Percentiles rank a stretch among this genome's conserved stretches.
Conservation (phyloP, 2,329 filamentous ascomycete species). For the Rosellinia necatrix region DNA sequence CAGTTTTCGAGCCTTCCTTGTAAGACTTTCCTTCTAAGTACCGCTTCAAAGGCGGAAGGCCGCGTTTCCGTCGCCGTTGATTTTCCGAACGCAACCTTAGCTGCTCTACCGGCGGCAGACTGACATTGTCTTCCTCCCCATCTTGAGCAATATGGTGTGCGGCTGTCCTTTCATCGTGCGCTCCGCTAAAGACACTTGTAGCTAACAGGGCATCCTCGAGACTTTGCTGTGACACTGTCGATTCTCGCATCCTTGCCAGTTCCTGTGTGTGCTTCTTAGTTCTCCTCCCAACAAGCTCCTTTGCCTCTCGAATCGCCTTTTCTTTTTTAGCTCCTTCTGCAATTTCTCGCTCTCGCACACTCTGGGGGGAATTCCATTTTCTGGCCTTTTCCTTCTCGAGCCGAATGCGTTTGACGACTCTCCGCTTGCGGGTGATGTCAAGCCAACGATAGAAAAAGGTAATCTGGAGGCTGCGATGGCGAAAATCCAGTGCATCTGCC, state of each 20-base stretch:
- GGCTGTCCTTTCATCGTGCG: conserved; percentile 36
- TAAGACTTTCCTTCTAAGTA: conserved; percentile 32
- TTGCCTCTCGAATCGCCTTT: conserved; percentile 30
- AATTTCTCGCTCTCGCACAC: conserved; percentile 35
- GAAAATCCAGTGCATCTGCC: conserved; percentile 54
- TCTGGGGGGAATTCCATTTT: conserved; percentile 46
- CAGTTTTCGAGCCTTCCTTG: conserved; percentile 40
- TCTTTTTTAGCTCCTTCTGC: conserved; percentile 31
- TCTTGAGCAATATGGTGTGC: conserved; percentile 33
- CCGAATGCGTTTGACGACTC: conserved; percentile 55
- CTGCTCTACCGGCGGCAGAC: conserved; percentile 29
- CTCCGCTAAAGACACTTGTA: conserved; percentile 36
- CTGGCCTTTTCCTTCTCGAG: conserved; percentile 57
- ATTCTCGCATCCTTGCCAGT: conserved; percentile 28
- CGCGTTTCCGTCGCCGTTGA: conserved; percentile 36
- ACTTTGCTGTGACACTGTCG: conserved; percentile 28
- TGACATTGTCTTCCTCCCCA: conserved; percentile 27
- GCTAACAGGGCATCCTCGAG: conserved; percentile 39
- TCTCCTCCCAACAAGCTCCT: conserved; percentile 33
- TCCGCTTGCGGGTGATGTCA: conserved; percentile 51
- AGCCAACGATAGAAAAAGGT: conserved; percentile 64
- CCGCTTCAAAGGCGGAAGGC: conserved; percentile 35
- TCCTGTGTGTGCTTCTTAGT: conserved; percentile 29
- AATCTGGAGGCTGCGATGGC: conserved; percentile 53
- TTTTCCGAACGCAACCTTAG: conserved; percentile 37